phyloP scores from a whole-genome alignment of 192 early-diverging fungal species.

The Podila horticola region DNA sequence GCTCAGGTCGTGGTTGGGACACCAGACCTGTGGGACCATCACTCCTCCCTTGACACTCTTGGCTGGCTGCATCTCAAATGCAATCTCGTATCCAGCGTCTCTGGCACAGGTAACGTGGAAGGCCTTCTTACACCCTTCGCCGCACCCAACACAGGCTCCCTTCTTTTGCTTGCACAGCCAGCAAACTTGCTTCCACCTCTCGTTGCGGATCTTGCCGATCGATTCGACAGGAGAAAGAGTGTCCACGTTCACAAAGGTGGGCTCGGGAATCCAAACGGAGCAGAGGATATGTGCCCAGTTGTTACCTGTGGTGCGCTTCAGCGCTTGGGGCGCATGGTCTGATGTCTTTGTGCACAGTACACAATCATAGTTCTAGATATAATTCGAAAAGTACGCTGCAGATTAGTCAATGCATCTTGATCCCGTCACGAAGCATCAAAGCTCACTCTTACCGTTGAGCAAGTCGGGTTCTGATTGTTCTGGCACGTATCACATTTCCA shows the following conservation, averaged over 20 bases:
- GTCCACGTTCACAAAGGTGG: conserved; percentile 56
- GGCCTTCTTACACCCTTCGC: conserved; percentile 53
- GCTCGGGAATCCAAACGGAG: conserved; percentile 66
- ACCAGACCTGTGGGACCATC: conserved; percentile 61
- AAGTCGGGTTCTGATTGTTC: conserved; percentile 67
- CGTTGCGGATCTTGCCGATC: conserved; percentile 52
- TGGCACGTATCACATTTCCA: conserved; percentile 69
- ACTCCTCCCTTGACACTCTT: conserved; percentile 44
- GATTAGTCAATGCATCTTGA: too few species aligned
- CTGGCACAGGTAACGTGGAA: conserved; percentile 64
- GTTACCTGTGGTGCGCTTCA: conserved; percentile 77
- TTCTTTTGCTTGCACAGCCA: conserved; percentile 39
- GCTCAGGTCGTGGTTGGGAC: conserved; percentile 54
- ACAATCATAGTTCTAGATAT: conserved; percentile 67
- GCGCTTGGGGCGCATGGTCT: conserved; percentile 51
- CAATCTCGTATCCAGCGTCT: conserved; percentile 50
- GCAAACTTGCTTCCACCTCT: conserved; percentile 54
- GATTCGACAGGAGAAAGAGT: conserved; percentile 58
- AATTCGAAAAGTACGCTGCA: too few species aligned
- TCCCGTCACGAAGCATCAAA: background rate
- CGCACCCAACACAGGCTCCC: conserved; percentile 56
- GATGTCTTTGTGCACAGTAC: conserved; percentile 64
- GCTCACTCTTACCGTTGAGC: conserved; percentile 60
- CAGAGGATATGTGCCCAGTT: conserved; percentile 84
- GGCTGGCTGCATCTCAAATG: conserved; percentile 56